Evolutionary conservation across 2,329 filamentous ascomycete species (phyloP), one percentile per base, ranked within the genome.

Genomic region (Coniochaeta hoffmannii): DNA sequence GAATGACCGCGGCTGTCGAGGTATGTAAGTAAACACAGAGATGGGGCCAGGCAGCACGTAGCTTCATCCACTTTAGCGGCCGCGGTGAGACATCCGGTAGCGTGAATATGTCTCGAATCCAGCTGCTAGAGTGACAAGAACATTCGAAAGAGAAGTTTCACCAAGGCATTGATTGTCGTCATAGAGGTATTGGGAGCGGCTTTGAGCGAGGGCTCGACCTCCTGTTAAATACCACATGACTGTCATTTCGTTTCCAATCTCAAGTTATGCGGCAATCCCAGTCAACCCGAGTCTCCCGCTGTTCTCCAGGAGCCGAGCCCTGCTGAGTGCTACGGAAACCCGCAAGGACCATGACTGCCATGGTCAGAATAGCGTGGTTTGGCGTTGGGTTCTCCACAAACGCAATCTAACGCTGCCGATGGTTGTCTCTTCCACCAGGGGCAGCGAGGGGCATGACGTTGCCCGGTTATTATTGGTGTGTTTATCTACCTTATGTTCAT

Each of bases 281-380:
- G 41, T 54, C 28, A 12, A 6, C 24, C 53, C 34, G 31, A 41
- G 36, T 22, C 22, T 28, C 53, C 34, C 22, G 44, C 19, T 46
- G 35, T 31, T 46, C 31, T 57, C 41, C 41, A 24, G 26, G 22
- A n/a, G n/a, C n/a, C n/a, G n/a, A n/a, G n/a, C n/a, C 34, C 35
- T 38, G 31, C 24, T 49, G 50, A 57, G 38, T 57, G 58, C 58
- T 59, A 61, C 53, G 59, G 57, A 55, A 61, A 61, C 57, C 49
- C 54, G 59, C 60, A 57, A 53, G 57, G 60, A 53, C 56, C 61
- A 60, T 58, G 9, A 7, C 6, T 11, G 12, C 30, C 30, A 12
- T 32, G 12, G n/a, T n/a, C n/a, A n/a, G 7, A 4, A 19, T 46
- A 46, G 22, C 41, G 41, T 14, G 22, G 24, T n/a, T n/a, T 36